phyloP scores from a whole-genome alignment of 2,329 filamentous ascomycete species.

The Fusarium staphyleae region DNA sequence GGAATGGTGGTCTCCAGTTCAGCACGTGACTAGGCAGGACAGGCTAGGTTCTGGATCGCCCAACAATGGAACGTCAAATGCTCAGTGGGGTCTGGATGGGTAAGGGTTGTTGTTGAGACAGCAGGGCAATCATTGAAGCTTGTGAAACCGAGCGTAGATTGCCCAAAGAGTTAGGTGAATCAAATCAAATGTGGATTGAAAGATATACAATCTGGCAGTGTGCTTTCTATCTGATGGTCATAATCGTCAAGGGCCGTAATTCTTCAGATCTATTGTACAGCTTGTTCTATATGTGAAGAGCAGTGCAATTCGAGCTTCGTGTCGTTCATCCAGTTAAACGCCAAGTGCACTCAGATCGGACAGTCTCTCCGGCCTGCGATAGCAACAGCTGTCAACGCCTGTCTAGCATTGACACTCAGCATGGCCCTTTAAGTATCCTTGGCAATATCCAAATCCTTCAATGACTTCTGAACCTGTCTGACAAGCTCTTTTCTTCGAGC shows the following conservation, averaged over 20 bases:
- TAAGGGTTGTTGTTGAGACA: constrained; percentile 3
- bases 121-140: no score
- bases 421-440: constrained; percentile 35
- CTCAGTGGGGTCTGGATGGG: constrained; percentile 1
- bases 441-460: constrained; percentile 68
- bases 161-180: no score
- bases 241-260: constrained; percentile 33
- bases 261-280: constrained; percentile 42
- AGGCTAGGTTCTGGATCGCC: no score
- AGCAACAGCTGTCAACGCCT: constrained; percentile 9
- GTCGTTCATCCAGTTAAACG: constrained; percentile 31
- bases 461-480: constrained; percentile 70
- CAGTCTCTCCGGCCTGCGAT: constrained; percentile 25
- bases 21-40: constrained; percentile 24
- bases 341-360: constrained; percentile 31
- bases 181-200: constrained; percentile 4
- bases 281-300: constrained; percentile 38
- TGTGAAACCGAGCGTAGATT: no score
- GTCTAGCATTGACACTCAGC: background rate
- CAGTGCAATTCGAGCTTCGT: constrained; percentile 26
- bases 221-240: constrained; percentile 37
- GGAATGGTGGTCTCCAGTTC: no score
- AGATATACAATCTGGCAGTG: constrained; percentile 25
- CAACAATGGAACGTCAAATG: background rate
- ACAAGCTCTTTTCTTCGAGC: constrained; percentile 74